Evolutionary conservation across 192 early-diverging fungal species (phyloP).

Genomic region (Coemansia sp.): DNA sequence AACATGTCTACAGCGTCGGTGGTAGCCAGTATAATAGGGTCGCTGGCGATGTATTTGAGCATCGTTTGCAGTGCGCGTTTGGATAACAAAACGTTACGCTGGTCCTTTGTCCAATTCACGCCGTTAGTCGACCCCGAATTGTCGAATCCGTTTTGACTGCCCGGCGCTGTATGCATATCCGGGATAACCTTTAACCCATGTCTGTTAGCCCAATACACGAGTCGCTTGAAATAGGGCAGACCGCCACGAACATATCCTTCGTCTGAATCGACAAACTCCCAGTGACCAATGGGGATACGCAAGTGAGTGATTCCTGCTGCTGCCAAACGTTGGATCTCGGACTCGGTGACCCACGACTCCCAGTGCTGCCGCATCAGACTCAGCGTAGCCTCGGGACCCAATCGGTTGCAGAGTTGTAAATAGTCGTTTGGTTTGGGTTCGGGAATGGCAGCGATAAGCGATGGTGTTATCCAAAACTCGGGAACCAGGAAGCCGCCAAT

Average conservation of each 20-base stretch:
- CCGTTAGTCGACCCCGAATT: constrained; percentile 53
- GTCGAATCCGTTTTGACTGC: constrained; percentile 62
- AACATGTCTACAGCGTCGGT: constrained; percentile 47
- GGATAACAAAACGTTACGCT: constrained; percentile 54
- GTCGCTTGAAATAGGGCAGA: constrained; percentile 46
- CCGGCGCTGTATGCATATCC: constrained; percentile 61
- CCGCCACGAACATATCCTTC: constrained; percentile 55
- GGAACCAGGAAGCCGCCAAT: constrained; percentile 62
- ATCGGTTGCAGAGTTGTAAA: constrained; percentile 50
- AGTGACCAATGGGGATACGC: constrained; percentile 62
- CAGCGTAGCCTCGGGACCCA: constrained; percentile 42
- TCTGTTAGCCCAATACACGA: constrained; percentile 57
- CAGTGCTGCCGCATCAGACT: constrained; percentile 51
- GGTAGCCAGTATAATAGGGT: constrained; percentile 36
- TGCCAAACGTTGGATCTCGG: constrained; percentile 54
- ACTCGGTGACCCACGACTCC: constrained; percentile 59
- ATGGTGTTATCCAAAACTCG: constrained; percentile 62
- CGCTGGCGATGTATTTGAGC: constrained; percentile 56
- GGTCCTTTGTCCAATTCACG: constrained; percentile 54
- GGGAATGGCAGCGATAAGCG: constrained; percentile 39
- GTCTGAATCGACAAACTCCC: constrained; percentile 59
- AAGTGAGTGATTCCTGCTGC: constrained; percentile 54
- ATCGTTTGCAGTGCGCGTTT: constrained; percentile 55
- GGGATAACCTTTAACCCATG: constrained; percentile 56
- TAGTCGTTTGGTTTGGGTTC: constrained; percentile 53